Conservation (phyloP, 371 early-diverging fungal genomes). For the Smittium mucronatum region DNA sequence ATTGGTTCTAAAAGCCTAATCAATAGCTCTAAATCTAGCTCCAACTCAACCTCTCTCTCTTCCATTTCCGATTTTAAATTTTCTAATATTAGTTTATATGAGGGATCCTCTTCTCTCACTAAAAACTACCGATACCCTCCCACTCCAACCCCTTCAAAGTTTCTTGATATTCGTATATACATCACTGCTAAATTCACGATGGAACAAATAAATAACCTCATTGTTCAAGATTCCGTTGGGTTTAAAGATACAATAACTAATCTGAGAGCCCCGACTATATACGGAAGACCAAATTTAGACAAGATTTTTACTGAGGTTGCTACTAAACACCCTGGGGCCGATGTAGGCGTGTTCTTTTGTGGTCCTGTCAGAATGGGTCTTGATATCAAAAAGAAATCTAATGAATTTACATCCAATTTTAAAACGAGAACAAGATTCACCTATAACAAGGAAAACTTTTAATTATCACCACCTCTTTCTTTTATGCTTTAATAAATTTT, state of each 20-base stretch:
- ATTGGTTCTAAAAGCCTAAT: conserved; percentile 29
- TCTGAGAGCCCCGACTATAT: conserved; percentile 43
- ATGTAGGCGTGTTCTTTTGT: conserved; percentile 51
- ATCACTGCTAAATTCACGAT: conserved; percentile 47
- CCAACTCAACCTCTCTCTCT: too few relatives aligned
- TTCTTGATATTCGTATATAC: conserved; percentile 59
- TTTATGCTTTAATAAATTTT: too few relatives aligned
- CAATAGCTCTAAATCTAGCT: not conserved
- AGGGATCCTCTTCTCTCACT: too few relatives aligned
- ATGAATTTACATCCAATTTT: conserved; percentile 23
- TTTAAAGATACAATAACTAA: conserved; percentile 44
- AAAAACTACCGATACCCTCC: too few relatives aligned
- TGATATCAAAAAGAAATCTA: conserved; percentile 16
- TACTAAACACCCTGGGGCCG: conserved; percentile 39
- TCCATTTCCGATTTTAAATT: too few relatives aligned
- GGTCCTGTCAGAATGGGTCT: conserved; percentile 40
- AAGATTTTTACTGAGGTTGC: conserved; percentile 39
- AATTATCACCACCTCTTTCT: too few relatives aligned
- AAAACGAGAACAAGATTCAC: conserved; percentile 26
- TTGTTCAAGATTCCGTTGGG: conserved; percentile 37
- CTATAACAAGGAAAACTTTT: conserved; percentile 36
- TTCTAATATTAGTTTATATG: too few relatives aligned
- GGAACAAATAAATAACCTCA: conserved; percentile 39
- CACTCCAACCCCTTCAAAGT: too few relatives aligned
- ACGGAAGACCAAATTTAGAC: conserved; percentile 48